Conservation (phyloP, 2,329 filamentous ascomycete genomes). For the Botrytis squamosa region DNA sequence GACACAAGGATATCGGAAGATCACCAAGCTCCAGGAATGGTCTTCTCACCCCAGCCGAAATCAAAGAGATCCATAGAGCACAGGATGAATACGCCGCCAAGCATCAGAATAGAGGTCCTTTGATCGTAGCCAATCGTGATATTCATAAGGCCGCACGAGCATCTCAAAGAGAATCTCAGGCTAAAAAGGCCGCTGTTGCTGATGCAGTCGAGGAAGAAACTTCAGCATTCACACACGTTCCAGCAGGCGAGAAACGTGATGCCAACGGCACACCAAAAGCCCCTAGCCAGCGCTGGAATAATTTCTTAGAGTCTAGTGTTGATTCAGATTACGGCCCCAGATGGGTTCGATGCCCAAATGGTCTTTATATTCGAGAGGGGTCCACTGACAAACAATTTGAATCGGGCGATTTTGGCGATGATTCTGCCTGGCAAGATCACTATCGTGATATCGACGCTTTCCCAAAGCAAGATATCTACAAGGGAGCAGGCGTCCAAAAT, state of each 20-base stretch:
- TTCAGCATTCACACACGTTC: background rate
- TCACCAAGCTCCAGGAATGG: background rate
- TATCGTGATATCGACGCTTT: conserved; percentile 6
- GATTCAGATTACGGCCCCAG: background rate
- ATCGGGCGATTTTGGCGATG: background rate
- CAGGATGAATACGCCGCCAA: conserved; percentile 19
- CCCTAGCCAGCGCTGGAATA: background rate
- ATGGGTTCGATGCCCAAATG: background rate
- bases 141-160: conserved; percentile 8
- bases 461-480: conserved; percentile 5
- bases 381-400: background rate
- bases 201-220: background rate
- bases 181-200: background rate
- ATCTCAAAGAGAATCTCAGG: background rate
- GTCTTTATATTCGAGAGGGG: background rate
- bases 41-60: background rate
- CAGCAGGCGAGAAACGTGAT: conserved; percentile 13
- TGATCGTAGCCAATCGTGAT: background rate
- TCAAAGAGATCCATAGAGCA: background rate
- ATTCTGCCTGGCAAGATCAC: background rate
- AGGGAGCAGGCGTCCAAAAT: conserved; percentile 11
- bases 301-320: background rate
- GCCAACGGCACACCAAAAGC: background rate
- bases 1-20: background rate
- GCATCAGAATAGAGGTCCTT: background rate